These are phyloP conservation scores for Pichia exigua DNA, from an alignment of 805 yeast species.

Conservation along the genomic window DNA sequence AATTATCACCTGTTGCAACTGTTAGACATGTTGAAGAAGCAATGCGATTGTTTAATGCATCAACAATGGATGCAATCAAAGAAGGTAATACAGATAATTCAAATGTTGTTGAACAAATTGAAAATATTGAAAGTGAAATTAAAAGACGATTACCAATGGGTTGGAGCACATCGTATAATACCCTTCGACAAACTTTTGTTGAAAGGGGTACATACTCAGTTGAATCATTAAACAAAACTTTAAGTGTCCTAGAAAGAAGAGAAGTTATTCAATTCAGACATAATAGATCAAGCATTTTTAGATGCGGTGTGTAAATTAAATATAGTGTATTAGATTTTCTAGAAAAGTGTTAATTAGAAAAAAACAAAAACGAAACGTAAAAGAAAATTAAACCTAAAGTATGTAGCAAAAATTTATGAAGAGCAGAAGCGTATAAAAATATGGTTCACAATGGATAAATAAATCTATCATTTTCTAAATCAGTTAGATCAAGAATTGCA, in stretches of 20 bases:
- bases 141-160: conserved; percentile 91
- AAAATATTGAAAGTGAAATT: conserved; percentile 73
- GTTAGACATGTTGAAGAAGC: conserved; percentile 94
- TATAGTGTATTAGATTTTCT: not conserved
- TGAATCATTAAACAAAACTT: conserved; percentile 74
- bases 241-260: conserved; percentile 73
- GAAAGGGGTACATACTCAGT: conserved; percentile 49
- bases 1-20: conserved; percentile 73
- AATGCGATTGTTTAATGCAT: conserved; percentile 86
- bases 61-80: conserved; percentile 86
- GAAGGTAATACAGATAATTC: conserved; percentile 44
- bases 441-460: conserved; percentile 39
- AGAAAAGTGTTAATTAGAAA: not conserved
- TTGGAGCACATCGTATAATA: conserved; percentile 85
- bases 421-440: not conserved
- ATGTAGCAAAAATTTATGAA: not conserved
- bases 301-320: conserved; percentile 48
- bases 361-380: no score
- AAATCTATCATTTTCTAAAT: conserved; percentile 42
- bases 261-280: conserved; percentile 84
- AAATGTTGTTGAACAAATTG: conserved; percentile 62
- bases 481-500: conserved; percentile 46
- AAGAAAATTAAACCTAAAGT: not conserved
- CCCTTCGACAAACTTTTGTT: conserved; percentile 77
- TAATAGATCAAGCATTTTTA: conserved; percentile 74